Evolutionary conservation across 306 rosid species (phyloP), one percentile per base, ranked within the genome.

Genomic region (Prunus armeniaca): DNA sequence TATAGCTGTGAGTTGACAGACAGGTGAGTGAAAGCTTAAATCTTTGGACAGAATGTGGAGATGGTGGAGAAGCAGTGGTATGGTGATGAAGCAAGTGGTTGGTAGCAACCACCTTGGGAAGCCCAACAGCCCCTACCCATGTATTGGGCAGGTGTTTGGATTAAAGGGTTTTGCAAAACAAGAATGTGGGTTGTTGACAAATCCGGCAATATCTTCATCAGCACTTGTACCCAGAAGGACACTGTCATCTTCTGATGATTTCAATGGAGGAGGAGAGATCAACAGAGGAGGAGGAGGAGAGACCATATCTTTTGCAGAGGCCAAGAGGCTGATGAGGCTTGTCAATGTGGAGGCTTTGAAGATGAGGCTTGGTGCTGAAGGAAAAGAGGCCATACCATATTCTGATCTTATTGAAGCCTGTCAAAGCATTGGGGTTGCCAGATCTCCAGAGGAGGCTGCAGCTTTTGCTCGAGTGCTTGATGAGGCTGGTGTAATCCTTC

Each of bases 401-500:
- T 46, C 71, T 52, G 94, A 92, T 82, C 93, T 96, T 79, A 81
- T 96, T 12, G 84, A 89, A 66, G 89, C 94, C 0, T 92, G 99
- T 77, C 83, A 91, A 82, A 87, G 86, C 76, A 73, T 82, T 75
- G 98, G 98, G 20, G 80, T 96, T 78, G 96, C 99, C 9, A 88
- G 91, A 86, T 84, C 84, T 46, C 52, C 24, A 2, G 89, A 87
- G 0, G 98, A 96, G 87, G 97, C 99, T 52, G 84, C 84, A 19
- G 80, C 87, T 22, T 92, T 96, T 18, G 92, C 98, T 9, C 81
- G 74, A 65, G 85, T 92, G 62, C 93, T 96, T 47, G 99, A 96
- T 73, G 99, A 96, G 20, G 99, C 99, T 77, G 97, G 99, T 60
- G 96, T 92, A 68, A 43, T 96, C 55, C 85, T 92, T 28, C 97